Percentiles rank a stretch among this genome's conserved stretches.
Evolutionary conservation across 2,329 filamentous ascomycete genomes (phyloP).

Genomic region (Penicillium sp.): DNA sequence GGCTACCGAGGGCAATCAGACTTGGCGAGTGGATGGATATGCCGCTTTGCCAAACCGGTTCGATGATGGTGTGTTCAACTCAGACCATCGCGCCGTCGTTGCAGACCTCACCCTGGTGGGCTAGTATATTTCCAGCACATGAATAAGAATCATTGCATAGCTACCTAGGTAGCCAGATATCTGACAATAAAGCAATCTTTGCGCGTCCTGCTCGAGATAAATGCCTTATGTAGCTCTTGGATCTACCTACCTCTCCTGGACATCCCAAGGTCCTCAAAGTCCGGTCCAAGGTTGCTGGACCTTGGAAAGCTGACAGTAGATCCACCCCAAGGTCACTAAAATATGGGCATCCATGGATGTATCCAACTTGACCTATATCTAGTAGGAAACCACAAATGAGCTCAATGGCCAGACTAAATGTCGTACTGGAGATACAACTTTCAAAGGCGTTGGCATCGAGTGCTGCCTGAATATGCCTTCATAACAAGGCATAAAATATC

Average conservation of each 20-base stretch:
- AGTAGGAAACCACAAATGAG: neutral
- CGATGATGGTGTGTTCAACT: conserved; percentile 52
- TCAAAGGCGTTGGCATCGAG: neutral
- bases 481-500: conserved; percentile 1
- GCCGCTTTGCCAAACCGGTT: conserved; percentile 51
- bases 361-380: neutral
- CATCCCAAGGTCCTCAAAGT: neutral
- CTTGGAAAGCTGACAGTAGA: neutral
- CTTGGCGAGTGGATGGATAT: conserved; percentile 46
- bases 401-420: neutral
- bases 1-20: conserved; percentile 25
- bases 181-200: neutral
- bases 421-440: neutral
- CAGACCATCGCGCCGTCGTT: conserved; percentile 55
- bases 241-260: neutral
- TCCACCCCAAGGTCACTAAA: too few relatives aligned
- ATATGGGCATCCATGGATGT: too few relatives aligned
- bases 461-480: conserved; percentile 1
- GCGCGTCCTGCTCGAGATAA: neutral
- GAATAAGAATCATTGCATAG: neutral
- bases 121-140: neutral
- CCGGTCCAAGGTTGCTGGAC: neutral
- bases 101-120: conserved; percentile 42
- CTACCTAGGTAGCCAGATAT: neutral
- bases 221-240: neutral